These are phyloP conservation scores for Alternaria hordeiaustralica DNA, from an alignment of 2,329 filamentous ascomycete species.

Conservation along the genomic window DNA sequence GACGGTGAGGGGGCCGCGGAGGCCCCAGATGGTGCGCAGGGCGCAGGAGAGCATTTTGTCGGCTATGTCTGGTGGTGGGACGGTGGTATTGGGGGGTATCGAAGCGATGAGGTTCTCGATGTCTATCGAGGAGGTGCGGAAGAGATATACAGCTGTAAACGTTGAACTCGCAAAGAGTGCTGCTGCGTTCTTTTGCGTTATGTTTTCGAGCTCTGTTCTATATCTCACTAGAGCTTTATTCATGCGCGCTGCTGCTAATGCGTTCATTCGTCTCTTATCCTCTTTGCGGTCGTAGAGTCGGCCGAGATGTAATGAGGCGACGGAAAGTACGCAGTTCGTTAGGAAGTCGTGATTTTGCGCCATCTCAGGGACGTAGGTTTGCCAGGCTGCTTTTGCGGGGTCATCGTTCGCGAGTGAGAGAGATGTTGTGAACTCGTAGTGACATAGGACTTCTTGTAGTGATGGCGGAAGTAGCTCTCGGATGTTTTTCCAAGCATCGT, in stretches of 20 bases:
- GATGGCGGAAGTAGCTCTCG: slow-evolving; percentile 30
- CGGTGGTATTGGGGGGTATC: slow-evolving; percentile 22
- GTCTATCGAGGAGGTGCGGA: slow-evolving; percentile 41
- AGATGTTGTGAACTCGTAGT: slow-evolving; percentile 44
- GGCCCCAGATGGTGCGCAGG: slow-evolving; percentile 35
- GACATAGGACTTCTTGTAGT: slow-evolving; percentile 38
- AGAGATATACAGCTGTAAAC: slow-evolving; percentile 44
- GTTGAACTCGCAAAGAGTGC: slow-evolving; percentile 49
- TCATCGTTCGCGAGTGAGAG: slow-evolving; percentile 39
- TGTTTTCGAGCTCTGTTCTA: slow-evolving; percentile 36
- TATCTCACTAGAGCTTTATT: slow-evolving; percentile 43
- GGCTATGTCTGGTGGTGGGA: slow-evolving; percentile 27
- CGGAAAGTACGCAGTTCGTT: slow-evolving; percentile 54
- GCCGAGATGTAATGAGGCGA: slow-evolving; percentile 55
- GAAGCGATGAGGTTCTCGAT: slow-evolving; percentile 37
- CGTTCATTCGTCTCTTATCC: slow-evolving; percentile 33
- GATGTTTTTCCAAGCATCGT: slow-evolving; percentile 39
- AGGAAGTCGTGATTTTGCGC: slow-evolving; percentile 54
- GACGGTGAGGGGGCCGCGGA: slow-evolving; percentile 41
- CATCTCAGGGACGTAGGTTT: slow-evolving; percentile 42
- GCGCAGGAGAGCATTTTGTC: slow-evolving; percentile 38
- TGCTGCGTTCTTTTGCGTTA: slow-evolving; percentile 52
- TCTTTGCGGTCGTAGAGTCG: slow-evolving; percentile 41
- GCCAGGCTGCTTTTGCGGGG: slow-evolving; percentile 43
- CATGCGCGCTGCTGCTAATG: slow-evolving; percentile 41